Evolutionary conservation across 164 flowering plant species (phyloP).

Genomic region (Vitis riparia): DNA sequence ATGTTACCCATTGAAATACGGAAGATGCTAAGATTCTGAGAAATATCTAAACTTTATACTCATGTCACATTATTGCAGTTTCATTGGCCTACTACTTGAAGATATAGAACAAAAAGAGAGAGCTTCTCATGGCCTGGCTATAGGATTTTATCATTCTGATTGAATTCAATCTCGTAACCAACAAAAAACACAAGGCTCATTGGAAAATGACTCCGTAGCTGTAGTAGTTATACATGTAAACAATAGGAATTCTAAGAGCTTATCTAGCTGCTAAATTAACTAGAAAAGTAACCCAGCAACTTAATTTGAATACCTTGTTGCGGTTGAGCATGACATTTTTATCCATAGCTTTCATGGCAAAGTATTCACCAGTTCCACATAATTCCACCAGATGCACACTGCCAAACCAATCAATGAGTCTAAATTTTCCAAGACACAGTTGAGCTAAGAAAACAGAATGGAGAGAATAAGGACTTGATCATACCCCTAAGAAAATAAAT

Average conservation of each 20-base stretch:
- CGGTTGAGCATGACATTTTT: slow-evolving; percentile 90
- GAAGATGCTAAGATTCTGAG: neutral
- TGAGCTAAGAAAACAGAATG: neutral
- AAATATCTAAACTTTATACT: neutral
- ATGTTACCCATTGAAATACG: too few relatives aligned
- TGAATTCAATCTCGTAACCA: too few relatives aligned
- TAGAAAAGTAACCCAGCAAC: neutral
- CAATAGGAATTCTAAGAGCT: neutral
- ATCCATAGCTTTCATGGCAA: slow-evolving; percentile 99
- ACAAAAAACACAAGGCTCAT: neutral
- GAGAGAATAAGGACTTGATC: neutral
- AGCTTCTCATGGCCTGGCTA: neutral
- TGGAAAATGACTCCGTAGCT: neutral
- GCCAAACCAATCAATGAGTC: slow-evolving; percentile 22
- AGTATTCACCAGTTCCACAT: slow-evolving; percentile 69
- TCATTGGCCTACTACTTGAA: too few relatives aligned
- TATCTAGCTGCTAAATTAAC: neutral
- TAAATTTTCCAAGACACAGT: neutral
- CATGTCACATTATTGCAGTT: neutral
- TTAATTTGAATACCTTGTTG: slow-evolving; percentile 65
- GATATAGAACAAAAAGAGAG: neutral
- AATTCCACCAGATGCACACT: slow-evolving; percentile 97
- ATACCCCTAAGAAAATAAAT: neutral
- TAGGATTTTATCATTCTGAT: neutral
- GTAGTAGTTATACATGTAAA: too few relatives aligned